Evolutionary conservation across 1,284 basidiomycete genomes (phyloP).

Genomic region (Trichosporon inkin): DNA sequence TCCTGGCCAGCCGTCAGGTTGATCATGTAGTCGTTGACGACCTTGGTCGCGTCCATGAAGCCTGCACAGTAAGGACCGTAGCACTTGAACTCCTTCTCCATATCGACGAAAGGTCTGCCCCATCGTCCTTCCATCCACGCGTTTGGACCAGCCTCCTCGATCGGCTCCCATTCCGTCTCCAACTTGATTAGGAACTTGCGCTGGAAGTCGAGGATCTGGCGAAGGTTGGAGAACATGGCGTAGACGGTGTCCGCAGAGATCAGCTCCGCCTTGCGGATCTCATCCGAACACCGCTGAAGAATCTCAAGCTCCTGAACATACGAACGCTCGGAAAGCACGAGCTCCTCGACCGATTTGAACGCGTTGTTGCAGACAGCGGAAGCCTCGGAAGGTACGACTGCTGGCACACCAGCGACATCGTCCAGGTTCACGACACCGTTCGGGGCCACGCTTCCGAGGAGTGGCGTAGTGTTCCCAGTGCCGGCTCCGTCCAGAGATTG

Average conservation of each 20-base stretch:
- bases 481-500: not conserved
- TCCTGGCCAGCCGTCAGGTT: conserved; percentile 63
- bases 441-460: not conserved
- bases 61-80: conserved; percentile 99
- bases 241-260: conserved; percentile 93
- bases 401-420: conserved; percentile 1
- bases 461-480: conserved; percentile 1
- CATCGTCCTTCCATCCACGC: conserved; percentile 84
- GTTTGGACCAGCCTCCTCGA: conserved; percentile 55
- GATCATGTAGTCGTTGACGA: conserved; percentile 79
- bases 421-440: conserved; percentile 10
- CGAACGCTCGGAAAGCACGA: conserved; percentile 69
- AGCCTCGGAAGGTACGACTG: conserved; percentile 15
- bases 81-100: conserved; percentile 86
- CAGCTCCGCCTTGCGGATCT: conserved; percentile 72
- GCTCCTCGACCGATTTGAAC: conserved; percentile 48
- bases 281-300: conserved; percentile 81
- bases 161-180: conserved; percentile 64
- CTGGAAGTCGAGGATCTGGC: conserved; percentile 90
- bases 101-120: conserved; percentile 69
- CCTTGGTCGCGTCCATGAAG: conserved; percentile 78
- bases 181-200: conserved; percentile 92
- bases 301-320: conserved; percentile 97
- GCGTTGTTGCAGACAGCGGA: conserved; percentile 28
- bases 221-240: conserved; percentile 89